Base-by-base conservation (phyloP, 257 asterid species). In the Avicennia marina region DNA sequence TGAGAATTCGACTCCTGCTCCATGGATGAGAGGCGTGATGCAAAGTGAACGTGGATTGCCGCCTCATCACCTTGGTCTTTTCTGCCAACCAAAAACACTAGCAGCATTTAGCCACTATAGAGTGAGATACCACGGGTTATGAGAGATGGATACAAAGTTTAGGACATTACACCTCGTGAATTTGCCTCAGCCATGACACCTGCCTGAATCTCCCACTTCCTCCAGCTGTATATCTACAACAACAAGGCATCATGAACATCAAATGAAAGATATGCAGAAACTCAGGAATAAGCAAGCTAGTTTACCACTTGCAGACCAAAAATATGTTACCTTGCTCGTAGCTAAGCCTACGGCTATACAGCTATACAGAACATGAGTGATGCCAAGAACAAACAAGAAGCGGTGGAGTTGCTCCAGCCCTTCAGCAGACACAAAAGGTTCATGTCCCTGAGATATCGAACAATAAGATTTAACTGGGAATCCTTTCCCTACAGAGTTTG, bases 21-120 rank as follows among this genome's bases (percentile, higher is more conserved):
- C 97, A 89, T 13, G 97, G 97, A 78, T 89, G 97, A 54, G 95
- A 84, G n/a, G 97, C 94, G 45, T 80, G 97, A 68, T 89, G 90
- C 51, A 80, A 62, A 4, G 89, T 86, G 12, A 89, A 89, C 33
- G 97, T 89, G 53, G 93, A 64, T 69, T 86, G 97, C 32, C 95
- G 65, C 64, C 90, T 86, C 97, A 89, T 86, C 68, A 82, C 84
- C 70, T 77, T 86, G 78, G 64, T 67, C 78, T 64, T 84, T 3
- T 70, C 80, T 63, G 79, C 59, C 42, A 62, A 39, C 45, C 56
- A 69, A 49, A 62, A 19, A 18, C 32, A 16, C 8, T 34, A 39
- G n/a, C 33, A 18, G 19, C 11, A 8, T 41, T 25, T 20, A 26
- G 17, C 11, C 4, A 16, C 41, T 5, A 3, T 36, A 36, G 13